Evolutionary conservation across 2,329 filamentous ascomycete genomes (phyloP), one percentile per base, ranked within the genome.

Genomic region (Xylariaceae sp.): DNA sequence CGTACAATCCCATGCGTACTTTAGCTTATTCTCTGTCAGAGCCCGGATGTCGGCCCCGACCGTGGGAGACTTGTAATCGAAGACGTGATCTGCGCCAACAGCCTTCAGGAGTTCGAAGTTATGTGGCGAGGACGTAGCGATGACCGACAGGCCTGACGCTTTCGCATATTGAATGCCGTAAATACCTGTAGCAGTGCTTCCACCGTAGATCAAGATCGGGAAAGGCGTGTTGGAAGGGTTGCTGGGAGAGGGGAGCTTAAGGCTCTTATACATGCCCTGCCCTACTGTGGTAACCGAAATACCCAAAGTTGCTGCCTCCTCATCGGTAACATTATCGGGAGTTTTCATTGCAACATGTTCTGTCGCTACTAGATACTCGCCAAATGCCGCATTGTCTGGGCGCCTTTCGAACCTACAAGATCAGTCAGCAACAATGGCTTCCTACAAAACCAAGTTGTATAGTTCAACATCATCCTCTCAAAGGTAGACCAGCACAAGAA

Each of bases 101-200:
- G 58, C 56, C 43, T 62, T 63, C 18, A 73, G 56, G 22, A 69
- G 66, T 17, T 67, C 70, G 51, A 69, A 69, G 59, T 74, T 70
- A 50, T 52, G 56, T 14, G 70, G 67, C 18, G 74, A 75, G 7
- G 68, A 60, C 0, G 73, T 75, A 0, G 74, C 60, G 13, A 73
- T 62, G 10, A 76, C 71, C 13, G 54, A 65, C 33, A 69, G 68
- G 5, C 72, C 74, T 6, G 71, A 72, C n/a, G 69, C 61, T 56
- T 71, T 72, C 49, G 73, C 73, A 55, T 62, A 73, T 60, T 76
- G 74, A 56, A 78, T 73, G 5, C 66, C 75, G 48, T 80, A 76
- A 42, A 81, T 77, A 63, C 76, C 77, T 0, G 81, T 81, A 2
- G 79, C 80, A 10, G 77, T 83, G 64, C 78, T 77, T 14, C 73